Percentiles rank a stretch among this genome's conserved stretches.
These are phyloP conservation scores for Penicillium corylophilum DNA, from an alignment of 2,329 filamentous ascomycete species.

Conservation along the genomic window DNA sequence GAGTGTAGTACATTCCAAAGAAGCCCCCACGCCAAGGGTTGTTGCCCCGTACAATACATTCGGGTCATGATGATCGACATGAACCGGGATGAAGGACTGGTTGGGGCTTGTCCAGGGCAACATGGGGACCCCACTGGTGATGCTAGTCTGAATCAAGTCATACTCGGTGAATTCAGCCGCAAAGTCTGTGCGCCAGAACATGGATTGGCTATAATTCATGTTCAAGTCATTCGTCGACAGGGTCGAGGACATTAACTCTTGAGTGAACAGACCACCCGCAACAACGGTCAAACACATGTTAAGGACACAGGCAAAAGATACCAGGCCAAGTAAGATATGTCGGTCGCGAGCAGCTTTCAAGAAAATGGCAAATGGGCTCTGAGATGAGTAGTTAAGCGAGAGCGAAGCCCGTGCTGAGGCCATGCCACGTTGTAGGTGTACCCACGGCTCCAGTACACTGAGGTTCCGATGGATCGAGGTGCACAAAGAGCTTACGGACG, in stretches of 20 bases:
- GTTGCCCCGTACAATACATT: slow-evolving; percentile 28
- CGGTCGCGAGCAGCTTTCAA: slow-evolving; percentile 29
- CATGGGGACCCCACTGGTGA: slow-evolving; percentile 33
- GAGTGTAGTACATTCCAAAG: slow-evolving; percentile 25
- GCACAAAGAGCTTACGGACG: slow-evolving; percentile 32
- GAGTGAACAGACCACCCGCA: slow-evolving; percentile 35
- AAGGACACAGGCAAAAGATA: slow-evolving; percentile 31
- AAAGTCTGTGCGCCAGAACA: slow-evolving; percentile 31
- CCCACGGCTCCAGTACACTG: slow-evolving; percentile 37
- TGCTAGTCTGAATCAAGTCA: slow-evolving; percentile 36
- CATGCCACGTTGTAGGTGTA: slow-evolving; percentile 34
- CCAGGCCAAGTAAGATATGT: slow-evolving; percentile 27
- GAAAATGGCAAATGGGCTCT: slow-evolving; percentile 32
- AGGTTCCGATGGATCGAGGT: slow-evolving; percentile 36
- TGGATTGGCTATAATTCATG: slow-evolving; percentile 32
- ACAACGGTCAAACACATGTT: slow-evolving; percentile 33
- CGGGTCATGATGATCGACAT: slow-evolving; percentile 19
- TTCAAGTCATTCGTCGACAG: slow-evolving; percentile 23
- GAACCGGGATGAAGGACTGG: slow-evolving; percentile 31
- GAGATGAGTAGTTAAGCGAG: slow-evolving; percentile 35
- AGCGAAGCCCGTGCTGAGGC: slow-evolving; percentile 26
- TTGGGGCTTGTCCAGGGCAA: slow-evolving; percentile 34
- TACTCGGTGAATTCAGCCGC: slow-evolving; percentile 36
- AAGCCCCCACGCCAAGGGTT: slow-evolving; percentile 29
- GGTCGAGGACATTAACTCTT: slow-evolving; percentile 28